Percentiles rank a stretch among this genome's conserved stretches.
phyloP scores from a whole-genome alignment of 2,329 filamentous ascomycete genomes.

The Aspergillus eucalypticola region DNA sequence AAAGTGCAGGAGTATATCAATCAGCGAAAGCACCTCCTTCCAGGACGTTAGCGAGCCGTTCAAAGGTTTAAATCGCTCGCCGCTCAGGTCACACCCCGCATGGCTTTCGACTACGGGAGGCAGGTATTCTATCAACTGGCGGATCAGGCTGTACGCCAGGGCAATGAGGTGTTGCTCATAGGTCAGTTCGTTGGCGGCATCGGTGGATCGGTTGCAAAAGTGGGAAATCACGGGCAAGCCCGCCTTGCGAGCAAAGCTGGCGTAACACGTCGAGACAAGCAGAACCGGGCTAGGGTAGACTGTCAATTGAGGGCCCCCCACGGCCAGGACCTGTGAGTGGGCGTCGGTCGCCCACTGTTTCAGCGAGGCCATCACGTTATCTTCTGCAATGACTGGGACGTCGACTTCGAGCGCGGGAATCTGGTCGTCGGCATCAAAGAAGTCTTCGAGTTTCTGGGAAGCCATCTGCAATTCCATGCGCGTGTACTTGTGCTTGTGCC shows the following conservation, averaged over 20 bases:
- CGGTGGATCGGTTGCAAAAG: conserved; percentile 34
- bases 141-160: conserved; percentile 41
- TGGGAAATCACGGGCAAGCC: conserved; percentile 39
- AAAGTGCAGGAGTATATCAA: conserved; percentile 38
- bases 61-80: conserved; percentile 36
- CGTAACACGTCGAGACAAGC: conserved; percentile 38
- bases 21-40: conserved; percentile 38
- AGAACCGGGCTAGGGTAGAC: conserved; percentile 30
- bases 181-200: conserved; percentile 24
- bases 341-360: conserved; percentile 37
- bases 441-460: conserved; percentile 38
- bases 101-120: conserved; percentile 40
- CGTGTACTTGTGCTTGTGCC: conserved; percentile 37
- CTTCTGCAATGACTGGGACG: conserved; percentile 29
- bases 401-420: conserved; percentile 31
- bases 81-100: conserved; percentile 35
- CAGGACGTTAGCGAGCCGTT: conserved; percentile 38
- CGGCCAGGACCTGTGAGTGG: conserved; percentile 35
- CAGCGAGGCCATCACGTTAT: conserved; percentile 30
- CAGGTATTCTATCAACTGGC: conserved; percentile 39
- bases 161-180: conserved; percentile 38
- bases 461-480: conserved; percentile 36
- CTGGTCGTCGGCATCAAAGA: conserved; percentile 39
- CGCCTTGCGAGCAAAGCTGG: conserved; percentile 31
- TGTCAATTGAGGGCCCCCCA: conserved; percentile 32